These are phyloP conservation scores for Juglanconis oblonga DNA, from an alignment of 2,329 filamentous ascomycete genomes.

Conservation along the genomic window DNA sequence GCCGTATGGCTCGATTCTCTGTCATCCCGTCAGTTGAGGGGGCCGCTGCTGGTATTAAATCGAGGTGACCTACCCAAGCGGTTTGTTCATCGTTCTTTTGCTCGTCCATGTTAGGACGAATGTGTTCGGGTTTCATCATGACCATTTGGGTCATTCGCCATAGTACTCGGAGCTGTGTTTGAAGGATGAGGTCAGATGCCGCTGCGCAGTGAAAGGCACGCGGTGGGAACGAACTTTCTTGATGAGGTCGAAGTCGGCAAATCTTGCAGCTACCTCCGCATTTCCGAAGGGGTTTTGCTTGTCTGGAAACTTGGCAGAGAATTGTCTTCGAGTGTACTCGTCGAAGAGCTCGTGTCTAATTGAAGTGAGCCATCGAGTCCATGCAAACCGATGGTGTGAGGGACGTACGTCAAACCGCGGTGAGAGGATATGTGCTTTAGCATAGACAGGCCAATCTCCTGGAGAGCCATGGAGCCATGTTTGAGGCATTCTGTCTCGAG, in stretches of 20 bases:
- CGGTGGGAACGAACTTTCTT: constrained; percentile 57
- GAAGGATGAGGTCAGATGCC: background rate
- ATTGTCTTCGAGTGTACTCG: constrained; percentile 89
- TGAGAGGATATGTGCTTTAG: constrained; percentile 94
- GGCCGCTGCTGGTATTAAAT: constrained; percentile 20
- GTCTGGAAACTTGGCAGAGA: constrained; percentile 72
- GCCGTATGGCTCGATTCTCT: constrained; percentile 78
- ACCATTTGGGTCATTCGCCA: constrained; percentile 90
- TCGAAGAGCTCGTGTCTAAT: constrained; percentile 81
- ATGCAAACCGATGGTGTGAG: background rate
- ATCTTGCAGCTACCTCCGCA: constrained; percentile 69
- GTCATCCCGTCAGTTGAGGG: constrained; percentile 23
- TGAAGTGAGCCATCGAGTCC: constrained; percentile 9
- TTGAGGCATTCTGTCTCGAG: constrained; percentile 87
- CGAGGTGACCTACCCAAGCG: constrained; percentile 69
- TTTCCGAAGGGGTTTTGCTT: constrained; percentile 78
- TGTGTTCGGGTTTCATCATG: constrained; percentile 80
- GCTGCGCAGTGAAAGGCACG: background rate
- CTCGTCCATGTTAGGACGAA: constrained; percentile 83
- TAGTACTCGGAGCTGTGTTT: constrained; percentile 65
- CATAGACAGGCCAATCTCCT: constrained; percentile 79
- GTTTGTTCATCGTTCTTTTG: constrained; percentile 78
- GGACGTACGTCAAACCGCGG: constrained; percentile 79
- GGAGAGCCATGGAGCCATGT: constrained; percentile 69
- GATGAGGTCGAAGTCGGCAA: constrained; percentile 78